These are phyloP conservation scores for Citrus cavaleriei DNA, from an alignment of 345 rosid genomes.

Conservation along the genomic window DNA sequence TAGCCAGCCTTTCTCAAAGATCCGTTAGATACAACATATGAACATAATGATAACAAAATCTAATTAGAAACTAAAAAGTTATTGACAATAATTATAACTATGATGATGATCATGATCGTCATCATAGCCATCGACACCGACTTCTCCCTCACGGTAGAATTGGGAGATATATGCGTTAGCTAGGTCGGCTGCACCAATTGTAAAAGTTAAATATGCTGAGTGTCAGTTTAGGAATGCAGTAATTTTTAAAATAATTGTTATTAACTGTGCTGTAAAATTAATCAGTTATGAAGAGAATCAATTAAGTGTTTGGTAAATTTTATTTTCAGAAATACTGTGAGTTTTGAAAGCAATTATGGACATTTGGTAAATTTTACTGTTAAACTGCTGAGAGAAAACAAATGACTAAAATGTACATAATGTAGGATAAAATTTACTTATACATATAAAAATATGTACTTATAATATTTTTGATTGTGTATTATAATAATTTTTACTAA, in stretches of 20 bases:
- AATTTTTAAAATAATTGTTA: too few species aligned
- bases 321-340: accelerated
- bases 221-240: too few species aligned
- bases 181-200: too few species aligned
- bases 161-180: background rate
- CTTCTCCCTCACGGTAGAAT: background rate
- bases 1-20: background rate
- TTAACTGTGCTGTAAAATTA: accelerated
- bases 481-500: too few species aligned
- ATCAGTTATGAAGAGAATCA: accelerated
- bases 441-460: too few species aligned
- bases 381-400: accelerated
- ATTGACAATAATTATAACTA: constrained; percentile 1
- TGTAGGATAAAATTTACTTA: too few species aligned
- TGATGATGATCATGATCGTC: constrained; percentile 5
- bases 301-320: too few species aligned
- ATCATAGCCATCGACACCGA: background rate
- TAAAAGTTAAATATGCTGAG: too few species aligned
- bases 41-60: constrained; percentile 8
- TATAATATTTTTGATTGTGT: too few species aligned
- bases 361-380: too few species aligned
- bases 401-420: too few species aligned
- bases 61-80: constrained; percentile 5
- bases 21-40: background rate
- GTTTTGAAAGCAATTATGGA: too few species aligned